Percentiles rank a stretch among this genome's conserved stretches.
Evolutionary conservation across 2,329 filamentous ascomycete genomes (phyloP).

Genomic region (Chaetomium olivaceum): DNA sequence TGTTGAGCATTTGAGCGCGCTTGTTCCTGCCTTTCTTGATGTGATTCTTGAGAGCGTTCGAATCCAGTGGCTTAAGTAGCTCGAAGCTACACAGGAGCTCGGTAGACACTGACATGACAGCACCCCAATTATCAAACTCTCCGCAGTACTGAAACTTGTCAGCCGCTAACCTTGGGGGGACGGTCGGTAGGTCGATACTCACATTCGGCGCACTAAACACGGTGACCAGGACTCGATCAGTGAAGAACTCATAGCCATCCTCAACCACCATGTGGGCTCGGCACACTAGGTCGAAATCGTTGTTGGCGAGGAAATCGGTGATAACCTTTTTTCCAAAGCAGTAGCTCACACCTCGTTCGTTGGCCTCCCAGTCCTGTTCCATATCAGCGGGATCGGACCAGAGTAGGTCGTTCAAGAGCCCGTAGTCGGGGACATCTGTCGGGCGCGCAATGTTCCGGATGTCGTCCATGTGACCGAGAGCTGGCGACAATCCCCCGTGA

Average conservation of each 20-base stretch:
- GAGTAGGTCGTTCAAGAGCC: constrained; percentile 87
- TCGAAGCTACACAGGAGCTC: constrained; percentile 97
- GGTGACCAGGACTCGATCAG: constrained; percentile 89
- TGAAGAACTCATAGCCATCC: constrained; percentile 98
- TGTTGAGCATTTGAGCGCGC: constrained; percentile 92
- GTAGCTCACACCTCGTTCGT: constrained; percentile 95
- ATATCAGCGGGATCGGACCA: constrained; percentile 99
- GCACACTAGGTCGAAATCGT: constrained; percentile 97
- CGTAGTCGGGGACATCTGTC: constrained; percentile 96
- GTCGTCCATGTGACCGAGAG: constrained; percentile 94
- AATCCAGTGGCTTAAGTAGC: constrained; percentile 92
- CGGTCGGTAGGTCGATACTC: constrained; percentile 43
- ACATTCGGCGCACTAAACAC: constrained; percentile 98
- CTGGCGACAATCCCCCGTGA: constrained; percentile 90
- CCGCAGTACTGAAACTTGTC: constrained; percentile 75
- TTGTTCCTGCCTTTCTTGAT: constrained; percentile 98
- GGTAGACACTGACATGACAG: constrained; percentile 94
- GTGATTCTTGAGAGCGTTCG: constrained; percentile 92
- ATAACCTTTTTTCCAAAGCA: constrained; percentile 99
- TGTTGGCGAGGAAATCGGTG: constrained; percentile 87
- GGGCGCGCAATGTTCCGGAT: constrained; percentile 94
- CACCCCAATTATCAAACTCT: constrained; percentile 99
- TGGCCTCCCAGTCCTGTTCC: constrained; percentile 97
- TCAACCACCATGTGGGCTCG: constrained; percentile 99
- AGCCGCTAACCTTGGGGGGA: constrained; percentile 7